Percentiles rank a stretch among this genome's conserved stretches.
These are phyloP conservation scores for Botrytis tulipae DNA, from an alignment of 2,329 filamentous ascomycete species.

Conservation along the genomic window DNA sequence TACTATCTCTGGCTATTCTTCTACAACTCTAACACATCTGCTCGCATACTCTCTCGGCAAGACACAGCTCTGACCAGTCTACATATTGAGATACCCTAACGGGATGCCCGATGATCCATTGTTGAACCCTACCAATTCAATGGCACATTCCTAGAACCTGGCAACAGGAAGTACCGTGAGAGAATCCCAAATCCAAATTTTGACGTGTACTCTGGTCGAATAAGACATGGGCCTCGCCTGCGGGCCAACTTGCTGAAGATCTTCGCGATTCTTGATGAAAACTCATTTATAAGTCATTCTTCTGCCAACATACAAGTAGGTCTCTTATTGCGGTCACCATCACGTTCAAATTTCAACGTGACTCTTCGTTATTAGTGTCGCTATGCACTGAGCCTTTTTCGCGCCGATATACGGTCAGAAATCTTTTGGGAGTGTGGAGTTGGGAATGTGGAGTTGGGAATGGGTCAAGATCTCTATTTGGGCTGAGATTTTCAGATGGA, in stretches of 20 bases:
- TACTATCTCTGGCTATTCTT: neutral
- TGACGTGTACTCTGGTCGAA: neutral
- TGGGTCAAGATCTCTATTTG: neutral
- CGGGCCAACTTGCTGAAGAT: neutral
- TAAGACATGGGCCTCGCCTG: neutral
- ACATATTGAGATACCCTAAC: neutral
- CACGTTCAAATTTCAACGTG: neutral
- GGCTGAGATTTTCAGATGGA: neutral
- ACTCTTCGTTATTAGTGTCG: neutral
- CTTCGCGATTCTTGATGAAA: neutral
- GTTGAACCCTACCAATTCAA: neutral
- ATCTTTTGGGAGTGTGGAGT: neutral
- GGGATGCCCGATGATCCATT: neutral
- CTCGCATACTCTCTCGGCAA: neutral
- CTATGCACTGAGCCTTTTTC: neutral
- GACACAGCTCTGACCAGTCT: neutral
- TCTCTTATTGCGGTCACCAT: neutral
- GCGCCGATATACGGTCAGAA: neutral
- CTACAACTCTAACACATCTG: neutral
- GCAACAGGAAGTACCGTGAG: neutral
- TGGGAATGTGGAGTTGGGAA: neutral
- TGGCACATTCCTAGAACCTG: neutral
- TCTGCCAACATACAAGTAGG: neutral
- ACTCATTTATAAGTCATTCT: neutral
- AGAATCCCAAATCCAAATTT: neutral